A percentile compares a stretch with the other conserved stretches of the same genome.
These are phyloP conservation scores for Angophora floribunda DNA, from an alignment of 345 rosid genomes.

Conservation along the genomic window DNA sequence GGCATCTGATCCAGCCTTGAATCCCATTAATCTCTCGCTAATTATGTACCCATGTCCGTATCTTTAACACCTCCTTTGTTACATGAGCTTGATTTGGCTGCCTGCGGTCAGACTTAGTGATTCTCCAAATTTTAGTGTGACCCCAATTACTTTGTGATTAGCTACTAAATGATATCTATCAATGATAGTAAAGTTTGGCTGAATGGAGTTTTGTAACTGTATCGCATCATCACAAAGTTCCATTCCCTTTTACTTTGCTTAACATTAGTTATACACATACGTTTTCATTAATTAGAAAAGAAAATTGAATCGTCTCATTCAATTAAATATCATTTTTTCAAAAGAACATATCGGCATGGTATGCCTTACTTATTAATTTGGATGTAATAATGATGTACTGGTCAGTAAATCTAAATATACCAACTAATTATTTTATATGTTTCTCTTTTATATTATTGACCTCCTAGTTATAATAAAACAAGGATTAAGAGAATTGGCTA, in stretches of 20 bases:
- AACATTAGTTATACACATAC: neutral
- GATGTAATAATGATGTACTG: neutral
- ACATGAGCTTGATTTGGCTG: neutral
- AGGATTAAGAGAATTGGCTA: too few species aligned
- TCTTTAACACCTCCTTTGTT: fast-evolving
- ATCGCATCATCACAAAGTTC: fast-evolving
- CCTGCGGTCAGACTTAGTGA: neutral
- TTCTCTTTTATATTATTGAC: too few species aligned
- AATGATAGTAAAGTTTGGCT: neutral
- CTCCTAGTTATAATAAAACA: too few species aligned
- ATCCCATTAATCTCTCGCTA: neutral
- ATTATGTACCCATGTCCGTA: neutral
- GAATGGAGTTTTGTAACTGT: neutral
- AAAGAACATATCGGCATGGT: fast-evolving
- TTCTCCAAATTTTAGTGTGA: neutral
- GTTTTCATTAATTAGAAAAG: too few species aligned
- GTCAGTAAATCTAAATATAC: too few species aligned
- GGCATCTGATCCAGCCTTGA: neutral
- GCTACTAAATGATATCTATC: neutral
- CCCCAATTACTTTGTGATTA: neutral
- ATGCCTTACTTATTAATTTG: neutral
- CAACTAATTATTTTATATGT: too few species aligned
- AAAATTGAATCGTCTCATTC: neutral
- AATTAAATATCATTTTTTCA: too few species aligned
- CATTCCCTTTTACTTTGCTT: neutral